These are phyloP conservation scores for Coniophora puteana DNA, from an alignment of 1,284 basidiomycete genomes.

Conservation along the genomic window DNA sequence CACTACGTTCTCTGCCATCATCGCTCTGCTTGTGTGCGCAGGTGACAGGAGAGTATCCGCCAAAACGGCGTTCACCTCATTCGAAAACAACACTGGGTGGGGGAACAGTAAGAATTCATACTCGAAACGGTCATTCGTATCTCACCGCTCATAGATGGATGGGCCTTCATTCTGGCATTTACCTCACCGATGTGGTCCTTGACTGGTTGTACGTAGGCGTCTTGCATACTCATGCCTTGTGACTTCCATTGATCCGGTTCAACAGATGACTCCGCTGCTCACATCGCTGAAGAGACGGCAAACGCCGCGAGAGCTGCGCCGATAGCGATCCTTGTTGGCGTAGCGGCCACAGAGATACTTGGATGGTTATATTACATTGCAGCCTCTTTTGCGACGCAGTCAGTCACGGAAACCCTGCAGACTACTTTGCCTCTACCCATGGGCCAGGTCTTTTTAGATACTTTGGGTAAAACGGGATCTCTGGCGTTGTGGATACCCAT, in stretches of 20 bases:
- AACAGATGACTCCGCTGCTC: conserved; percentile 57
- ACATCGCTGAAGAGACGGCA: conserved; percentile 68
- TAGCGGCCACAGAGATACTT: conserved; percentile 49
- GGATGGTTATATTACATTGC: conserved; percentile 65
- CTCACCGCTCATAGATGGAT: conserved; percentile 33
- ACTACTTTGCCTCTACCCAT: conserved; percentile 54
- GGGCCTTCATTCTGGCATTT: conserved; percentile 20
- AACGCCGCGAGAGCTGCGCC: conserved; percentile 65
- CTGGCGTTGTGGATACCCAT: conserved; percentile 63
- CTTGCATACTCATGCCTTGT: neutral
- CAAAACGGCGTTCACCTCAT: conserved; percentile 56
- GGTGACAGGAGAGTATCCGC: conserved; percentile 53
- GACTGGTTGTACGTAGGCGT: conserved; percentile 17
- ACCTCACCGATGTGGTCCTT: conserved; percentile 21
- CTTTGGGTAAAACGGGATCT: conserved; percentile 60
- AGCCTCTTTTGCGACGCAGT: conserved; percentile 55
- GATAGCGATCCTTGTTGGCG: conserved; percentile 66
- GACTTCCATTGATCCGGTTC: neutral
- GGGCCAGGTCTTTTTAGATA: conserved; percentile 60
- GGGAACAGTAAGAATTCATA: conserved; percentile 38
- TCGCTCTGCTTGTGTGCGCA: conserved; percentile 50
- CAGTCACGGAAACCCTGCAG: conserved; percentile 43
- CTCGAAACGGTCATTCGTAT: neutral
- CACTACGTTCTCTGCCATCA: conserved; percentile 52
- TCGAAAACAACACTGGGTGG: conserved; percentile 71